Evolutionary conservation across 2,329 filamentous ascomycete species (phyloP).

Genomic region (Chaetomiaceae sp.): DNA sequence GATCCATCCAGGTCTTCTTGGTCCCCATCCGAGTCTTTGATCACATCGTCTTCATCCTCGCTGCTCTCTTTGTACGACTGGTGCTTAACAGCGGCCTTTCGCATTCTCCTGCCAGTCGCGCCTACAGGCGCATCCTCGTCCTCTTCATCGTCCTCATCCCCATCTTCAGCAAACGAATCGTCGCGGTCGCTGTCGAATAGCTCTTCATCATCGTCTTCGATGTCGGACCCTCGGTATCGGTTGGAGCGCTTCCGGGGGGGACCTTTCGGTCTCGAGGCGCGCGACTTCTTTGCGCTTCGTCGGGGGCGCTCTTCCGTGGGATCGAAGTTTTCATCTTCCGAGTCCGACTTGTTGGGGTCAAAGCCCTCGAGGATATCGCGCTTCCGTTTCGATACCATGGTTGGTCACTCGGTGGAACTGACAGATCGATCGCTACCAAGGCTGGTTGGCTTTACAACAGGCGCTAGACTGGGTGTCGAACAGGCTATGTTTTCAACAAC

Average conservation of each 20-base stretch:
- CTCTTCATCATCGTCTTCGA: conserved; percentile 56
- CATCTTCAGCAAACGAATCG: conserved; percentile 42
- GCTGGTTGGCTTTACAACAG: neutral
- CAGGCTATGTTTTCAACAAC: neutral
- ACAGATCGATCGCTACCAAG: neutral
- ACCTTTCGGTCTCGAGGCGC: conserved; percentile 31
- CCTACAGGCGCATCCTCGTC: conserved; percentile 35
- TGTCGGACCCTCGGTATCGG: conserved; percentile 56
- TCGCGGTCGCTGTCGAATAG: conserved; percentile 50
- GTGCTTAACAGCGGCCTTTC: conserved; percentile 41
- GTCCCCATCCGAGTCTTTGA: conserved; percentile 34
- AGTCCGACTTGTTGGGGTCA: conserved; percentile 62
- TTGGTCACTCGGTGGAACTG: neutral
- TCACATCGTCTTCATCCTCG: conserved; percentile 34
- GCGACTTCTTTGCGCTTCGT: conserved; percentile 36
- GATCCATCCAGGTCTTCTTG: conserved; percentile 36
- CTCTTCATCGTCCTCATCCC: conserved; percentile 35
- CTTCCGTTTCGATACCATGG: conserved; percentile 53
- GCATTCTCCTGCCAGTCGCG: conserved; percentile 41
- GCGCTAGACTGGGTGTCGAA: neutral
- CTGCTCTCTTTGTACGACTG: conserved; percentile 45
- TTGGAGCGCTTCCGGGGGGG: conserved; percentile 34
- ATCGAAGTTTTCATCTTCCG: conserved; percentile 62
- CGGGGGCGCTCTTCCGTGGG: conserved; percentile 44
- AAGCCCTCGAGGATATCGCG: conserved; percentile 51